Base-by-base conservation (phyloP, 2,329 filamentous ascomycete genomes). In the Diatrype stigma region DNA sequence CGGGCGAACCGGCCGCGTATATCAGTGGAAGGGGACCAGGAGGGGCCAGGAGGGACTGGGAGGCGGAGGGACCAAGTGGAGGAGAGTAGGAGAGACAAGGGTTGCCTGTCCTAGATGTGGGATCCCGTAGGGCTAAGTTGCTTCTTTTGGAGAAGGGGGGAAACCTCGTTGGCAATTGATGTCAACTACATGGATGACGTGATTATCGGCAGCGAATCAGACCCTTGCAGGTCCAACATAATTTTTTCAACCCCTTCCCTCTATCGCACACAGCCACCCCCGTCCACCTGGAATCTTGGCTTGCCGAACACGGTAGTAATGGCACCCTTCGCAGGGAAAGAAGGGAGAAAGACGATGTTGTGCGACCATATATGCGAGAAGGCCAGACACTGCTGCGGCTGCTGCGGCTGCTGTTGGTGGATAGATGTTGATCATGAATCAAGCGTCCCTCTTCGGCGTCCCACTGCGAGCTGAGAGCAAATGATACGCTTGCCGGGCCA, bases 11-110 rank as follows among this genome's bases (percentile, higher is more conserved):
- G 53, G 32, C 44, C 40, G 52, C 42, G 51, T 50, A 46, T 42
- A 46, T 30, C 34, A 55, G 54, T 51, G 50, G 48, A 52, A 55
- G 48, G 49, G 50, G 56, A 48, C 51, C 50, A 50, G 47, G 49
- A 28, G 47, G 12, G 14, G 14, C 12, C 12, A 37, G 34, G 34
- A 17, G 34, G 34, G 6, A 4, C 26, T 30, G 10, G 26, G 26
- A 30, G 34, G 34, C 5, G 14, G 34, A 37, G 34, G 34, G 34
- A n/a, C n/a, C n/a, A n/a, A n/a, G n/a, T n/a, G n/a, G n/a, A n/a
- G n/a, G n/a, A n/a, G n/a, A n/a, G n/a, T n/a, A n/a, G n/a, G n/a
- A n/a, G n/a, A 12, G 6, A 12, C 34, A 14, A 14, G 34, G 12
- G 12, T 37, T 44, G n/a, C 11, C 40, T 23, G 16, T 23, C 22